Evolutionary conservation across 108 stramenopile genomes (phyloP), one percentile per base, ranked within the genome.

Genomic region (Skeletonema potamos): DNA sequence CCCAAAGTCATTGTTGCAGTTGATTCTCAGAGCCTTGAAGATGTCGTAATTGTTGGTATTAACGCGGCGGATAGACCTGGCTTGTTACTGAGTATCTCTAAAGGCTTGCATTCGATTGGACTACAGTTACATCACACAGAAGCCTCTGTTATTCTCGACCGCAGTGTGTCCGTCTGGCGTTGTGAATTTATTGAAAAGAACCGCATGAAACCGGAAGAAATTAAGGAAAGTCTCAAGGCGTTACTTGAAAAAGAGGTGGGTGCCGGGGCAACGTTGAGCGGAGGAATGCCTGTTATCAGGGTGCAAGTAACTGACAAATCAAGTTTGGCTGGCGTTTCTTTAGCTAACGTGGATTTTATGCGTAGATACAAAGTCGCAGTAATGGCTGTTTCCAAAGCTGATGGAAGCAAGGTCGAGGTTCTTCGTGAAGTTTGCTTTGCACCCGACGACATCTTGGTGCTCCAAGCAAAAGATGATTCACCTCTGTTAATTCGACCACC

Each of bases 91-190:
- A 89, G 88, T 54, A 89, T 93, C 57, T 93, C 92, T 5, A 78
- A 82, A 43, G 87, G 81, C 22, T 60, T 95, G 0, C 54, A 79
- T n/a, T 58, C 72, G 17, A 57, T 92, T 6, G 78, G 79, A 36
- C 58, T 95, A 30, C 85, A 87, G 32, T 61, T 89, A 30, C 85
- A 85, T 29, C 87, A 88, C 68, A 88, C 91, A 6, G 93, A 92
- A 79, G 93, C 93, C 0, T 72, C 85, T 11, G 93, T 95, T 3
- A 62, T 89, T 55, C 62, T 61, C 18, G 55, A 54, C 11, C 74
- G 93, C 36, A 90, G 89, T 6, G 34, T 95, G 18, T 91, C 89
- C 6, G 84, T 92, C 33, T 95, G 93, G 93, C 77, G 93, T 29
- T 92, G 91, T 56, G 89, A 90, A 54, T 32, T 78, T 9, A 78